Conservation (phyloP, 2,329 filamentous ascomycete species). For the Xylaria digitata region DNA sequence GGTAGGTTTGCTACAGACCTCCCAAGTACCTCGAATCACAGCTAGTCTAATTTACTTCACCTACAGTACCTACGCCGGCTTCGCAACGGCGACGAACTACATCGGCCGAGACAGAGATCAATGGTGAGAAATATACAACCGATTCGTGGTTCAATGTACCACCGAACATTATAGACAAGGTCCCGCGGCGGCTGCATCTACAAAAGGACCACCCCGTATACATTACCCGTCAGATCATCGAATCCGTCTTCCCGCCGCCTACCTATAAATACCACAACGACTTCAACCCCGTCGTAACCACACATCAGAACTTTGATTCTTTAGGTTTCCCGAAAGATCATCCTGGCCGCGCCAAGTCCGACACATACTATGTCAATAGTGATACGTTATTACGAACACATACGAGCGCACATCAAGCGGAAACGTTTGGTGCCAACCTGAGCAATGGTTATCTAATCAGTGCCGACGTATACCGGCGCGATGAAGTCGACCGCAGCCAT, state of each 20-base stretch:
- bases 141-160: conserved; percentile 91
- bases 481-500: conserved; percentile 94
- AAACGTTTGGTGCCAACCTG: conserved; percentile 78
- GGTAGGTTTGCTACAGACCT: conserved; percentile 40
- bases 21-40: conserved; percentile 4
- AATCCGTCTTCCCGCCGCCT: conserved; percentile 82
- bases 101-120: conserved; percentile 63
- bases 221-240: conserved; percentile 92
- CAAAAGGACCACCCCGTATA: conserved; percentile 88
- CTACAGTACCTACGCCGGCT: conserved; percentile 25
- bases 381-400: conserved; percentile 89
- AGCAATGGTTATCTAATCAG: conserved; percentile 88
- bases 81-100: conserved; percentile 42
- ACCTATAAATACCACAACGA: conserved; percentile 81
- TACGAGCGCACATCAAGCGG: conserved; percentile 91
- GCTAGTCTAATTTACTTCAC: conserved; percentile 34
- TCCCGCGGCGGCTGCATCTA: conserved; percentile 86
- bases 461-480: conserved; percentile 93
- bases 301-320: conserved; percentile 94
- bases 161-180: conserved; percentile 76
- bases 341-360: conserved; percentile 84
- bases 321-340: conserved; percentile 90
- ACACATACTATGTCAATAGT: conserved; percentile 95
- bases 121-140: conserved; percentile 71
- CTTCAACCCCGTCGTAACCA: conserved; percentile 85